These are phyloP conservation scores for Fusarium sp. DNA, from an alignment of 2,329 filamentous ascomycete species.

Conservation along the genomic window DNA sequence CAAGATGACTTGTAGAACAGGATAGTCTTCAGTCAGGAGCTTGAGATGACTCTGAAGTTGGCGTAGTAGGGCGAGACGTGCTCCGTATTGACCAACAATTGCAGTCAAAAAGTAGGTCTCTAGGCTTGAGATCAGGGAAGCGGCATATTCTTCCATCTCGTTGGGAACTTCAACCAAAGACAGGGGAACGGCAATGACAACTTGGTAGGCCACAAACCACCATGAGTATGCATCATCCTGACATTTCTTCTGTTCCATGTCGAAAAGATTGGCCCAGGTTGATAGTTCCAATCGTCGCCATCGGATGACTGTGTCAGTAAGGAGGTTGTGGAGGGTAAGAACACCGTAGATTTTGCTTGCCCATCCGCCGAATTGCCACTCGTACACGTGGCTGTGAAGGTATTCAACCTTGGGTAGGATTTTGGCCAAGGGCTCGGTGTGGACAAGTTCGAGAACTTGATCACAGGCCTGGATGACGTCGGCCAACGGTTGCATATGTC, in stretches of 20 bases:
- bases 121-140: constrained; percentile 79
- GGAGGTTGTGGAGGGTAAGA: constrained; percentile 75
- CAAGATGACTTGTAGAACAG: constrained; percentile 68
- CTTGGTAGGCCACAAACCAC: constrained; percentile 98
- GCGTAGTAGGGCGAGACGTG: constrained; percentile 77
- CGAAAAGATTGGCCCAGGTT: constrained; percentile 90
- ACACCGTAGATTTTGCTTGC: constrained; percentile 84
- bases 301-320: constrained; percentile 84
- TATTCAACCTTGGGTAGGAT: constrained; percentile 90
- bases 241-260: constrained; percentile 83
- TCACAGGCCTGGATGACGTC: constrained; percentile 83
- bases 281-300: constrained; percentile 93
- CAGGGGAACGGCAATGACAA: constrained; percentile 80
- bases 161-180: constrained; percentile 70
- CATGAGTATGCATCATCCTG: constrained; percentile 84
- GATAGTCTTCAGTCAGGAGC: constrained; percentile 70
- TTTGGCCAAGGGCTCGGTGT: constrained; percentile 87
- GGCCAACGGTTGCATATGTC: constrained; percentile 78
- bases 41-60: constrained; percentile 74
- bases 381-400: constrained; percentile 84
- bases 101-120: constrained; percentile 83
- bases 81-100: constrained; percentile 82
- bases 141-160: constrained; percentile 72
- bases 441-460: constrained; percentile 78
- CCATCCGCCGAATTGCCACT: constrained; percentile 91